Evolutionary conservation across 192 early-diverging fungal species (phyloP), one percentile per base, ranked within the genome.

Genomic region (Backusella parvicylindrica): DNA sequence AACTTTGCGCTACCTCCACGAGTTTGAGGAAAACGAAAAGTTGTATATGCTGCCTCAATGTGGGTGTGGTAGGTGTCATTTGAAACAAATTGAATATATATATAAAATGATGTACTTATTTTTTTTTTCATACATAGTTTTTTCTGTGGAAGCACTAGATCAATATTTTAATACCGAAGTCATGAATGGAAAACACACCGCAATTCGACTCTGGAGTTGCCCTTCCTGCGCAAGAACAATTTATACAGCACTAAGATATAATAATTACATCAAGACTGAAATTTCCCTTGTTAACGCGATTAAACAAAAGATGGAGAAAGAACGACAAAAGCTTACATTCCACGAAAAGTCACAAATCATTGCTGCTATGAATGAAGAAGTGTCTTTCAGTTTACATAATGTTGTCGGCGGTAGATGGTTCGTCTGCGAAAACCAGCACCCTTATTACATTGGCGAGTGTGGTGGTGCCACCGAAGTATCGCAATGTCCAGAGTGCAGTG

Each of bases 371-470:
- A 78, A 81, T 43, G 64, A 65, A 3, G 80, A 81, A 36, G 68
- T 38, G 15, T 32, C 63, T 5, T 26, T 12, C 13, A 77, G 73
- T 32, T 31, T 35, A 18, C 60, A 72, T 56, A 73, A 66, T 60
- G 47, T 76, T 15, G 79, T 84, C 11, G 80, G 79, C 1, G 82
- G 82, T n/a, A 35, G 80, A 40, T 84, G 82, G 82, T 84, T 84
- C 68, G 76, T 78, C 0, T 84, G 82, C 35, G 31, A 79, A 40
- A 81, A 84, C 31, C 38, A 66, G 2, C 82, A 84, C 37, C 82
- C 82, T 49, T 84, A 84, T 18, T 84, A 72, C 66, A 81, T 84
- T 35, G 82, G 82, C 70, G 76, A 81, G 15, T 84, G 82, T 37
- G 82, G 82, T 23, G 82, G 82, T 30, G 82, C 82, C 6, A 81